Percentiles rank a stretch among this genome's conserved stretches.
Evolutionary conservation across 306 rosid species (phyloP).

Genomic region (Senna tora): DNA sequence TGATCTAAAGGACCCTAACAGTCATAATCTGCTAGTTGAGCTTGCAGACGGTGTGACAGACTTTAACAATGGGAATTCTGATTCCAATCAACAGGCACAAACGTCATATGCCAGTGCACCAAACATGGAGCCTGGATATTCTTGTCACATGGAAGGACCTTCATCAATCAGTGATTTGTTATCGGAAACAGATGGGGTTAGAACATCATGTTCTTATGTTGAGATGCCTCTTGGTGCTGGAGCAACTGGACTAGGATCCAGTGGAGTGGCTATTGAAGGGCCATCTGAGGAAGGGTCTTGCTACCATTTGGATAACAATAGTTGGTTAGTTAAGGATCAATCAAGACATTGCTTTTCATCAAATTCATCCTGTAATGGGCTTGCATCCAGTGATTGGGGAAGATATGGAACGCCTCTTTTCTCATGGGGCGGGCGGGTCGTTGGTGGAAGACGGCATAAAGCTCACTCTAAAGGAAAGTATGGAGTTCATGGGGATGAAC

Average conservation of each 20-base stretch:
- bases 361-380: constrained; percentile 68
- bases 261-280: constrained; percentile 81
- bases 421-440: constrained; percentile 89
- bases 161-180: constrained; percentile 57
- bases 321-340: constrained; percentile 70
- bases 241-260: constrained; percentile 54
- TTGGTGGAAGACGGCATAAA: constrained; percentile 77
- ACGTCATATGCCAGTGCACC: constrained; percentile 51
- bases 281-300: constrained; percentile 86
- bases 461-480: constrained; percentile 63
- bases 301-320: constrained; percentile 68
- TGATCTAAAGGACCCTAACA: constrained; percentile 54
- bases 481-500: constrained; percentile 72
- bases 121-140: constrained; percentile 61
- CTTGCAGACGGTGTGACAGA: constrained; percentile 51
- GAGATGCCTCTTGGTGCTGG: constrained; percentile 66
- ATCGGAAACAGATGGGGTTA: constrained; percentile 51
- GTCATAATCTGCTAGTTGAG: constrained; percentile 61
- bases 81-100: constrained; percentile 60
- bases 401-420: constrained; percentile 71
- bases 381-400: constrained; percentile 77
- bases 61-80: constrained; percentile 53
- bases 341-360: constrained; percentile 67
- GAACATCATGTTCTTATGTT: constrained; percentile 60
- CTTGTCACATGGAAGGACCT: constrained; percentile 70